A percentile compares a stretch with the other conserved stretches of the same genome.
These are phyloP conservation scores for Physaria fendleri DNA, from an alignment of 345 rosid genomes.

Conservation along the genomic window DNA sequence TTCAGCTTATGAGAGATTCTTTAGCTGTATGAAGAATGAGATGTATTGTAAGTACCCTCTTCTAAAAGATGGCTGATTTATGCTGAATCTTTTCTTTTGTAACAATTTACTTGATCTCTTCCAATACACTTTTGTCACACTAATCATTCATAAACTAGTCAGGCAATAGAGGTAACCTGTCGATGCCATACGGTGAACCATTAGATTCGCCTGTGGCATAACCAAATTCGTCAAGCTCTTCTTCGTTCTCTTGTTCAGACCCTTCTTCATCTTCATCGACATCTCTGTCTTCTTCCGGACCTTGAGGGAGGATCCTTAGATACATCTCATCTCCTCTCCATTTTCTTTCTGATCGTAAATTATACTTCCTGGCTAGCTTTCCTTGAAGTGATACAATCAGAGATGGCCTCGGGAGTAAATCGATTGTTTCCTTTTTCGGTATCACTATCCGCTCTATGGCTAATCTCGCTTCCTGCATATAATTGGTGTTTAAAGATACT, in stretches of 20 bases:
- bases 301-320: constrained; percentile 58
- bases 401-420: constrained; percentile 61
- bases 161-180: constrained; percentile 29
- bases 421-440: constrained; percentile 56
- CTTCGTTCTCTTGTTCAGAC: constrained; percentile 28
- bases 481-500: background rate
- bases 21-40: constrained; percentile 62
- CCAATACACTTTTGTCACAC: background rate
- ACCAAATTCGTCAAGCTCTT: constrained; percentile 18
- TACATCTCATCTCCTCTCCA: constrained; percentile 41
- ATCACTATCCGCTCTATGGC: constrained; percentile 75
- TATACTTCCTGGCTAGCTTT: constrained; percentile 52
- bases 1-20: constrained; percentile 66
- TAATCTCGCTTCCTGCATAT: constrained; percentile 68
- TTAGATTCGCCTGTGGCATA: constrained; percentile 1
- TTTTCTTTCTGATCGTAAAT: constrained; percentile 47
- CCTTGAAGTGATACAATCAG: constrained; percentile 54
- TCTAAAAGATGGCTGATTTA: constrained; percentile 35
- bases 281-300: constrained; percentile 23
- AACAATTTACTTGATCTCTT: background rate
- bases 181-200: constrained; percentile 9
- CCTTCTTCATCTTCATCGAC: constrained; percentile 22
- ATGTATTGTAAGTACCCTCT: constrained; percentile 58
- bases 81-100: background rate
- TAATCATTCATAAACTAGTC: constrained; percentile 11